Percentiles rank a stretch among this genome's conserved stretches.
Evolutionary conservation across 2,329 filamentous ascomycete genomes (phyloP).

Genomic region (Leptodontidium sp.): DNA sequence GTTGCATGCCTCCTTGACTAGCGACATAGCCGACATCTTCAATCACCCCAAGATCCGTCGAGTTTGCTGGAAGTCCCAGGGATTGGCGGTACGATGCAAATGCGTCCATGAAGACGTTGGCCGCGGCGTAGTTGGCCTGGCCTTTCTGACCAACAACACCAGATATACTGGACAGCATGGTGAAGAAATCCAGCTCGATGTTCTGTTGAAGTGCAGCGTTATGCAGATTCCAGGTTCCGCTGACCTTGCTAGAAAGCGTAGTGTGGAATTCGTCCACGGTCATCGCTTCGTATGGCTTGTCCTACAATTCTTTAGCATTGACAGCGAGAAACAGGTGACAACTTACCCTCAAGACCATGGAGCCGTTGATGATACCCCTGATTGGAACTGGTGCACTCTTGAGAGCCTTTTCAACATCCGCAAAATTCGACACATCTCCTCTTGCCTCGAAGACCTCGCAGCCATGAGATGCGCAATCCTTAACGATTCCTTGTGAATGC

Average conservation of each 20-base stretch:
- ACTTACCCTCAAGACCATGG: constrained; percentile 1
- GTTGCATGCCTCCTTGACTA: not conserved
- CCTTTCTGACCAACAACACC: constrained; percentile 42
- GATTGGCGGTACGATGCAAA: constrained; percentile 32
- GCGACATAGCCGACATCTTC: constrained; percentile 16
- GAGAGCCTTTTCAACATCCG: not conserved
- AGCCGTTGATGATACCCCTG: constrained; percentile 33
- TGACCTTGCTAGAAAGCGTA: constrained; percentile 59
- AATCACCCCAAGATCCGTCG: constrained; percentile 6
- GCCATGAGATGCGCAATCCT: constrained; percentile 1
- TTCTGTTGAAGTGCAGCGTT: constrained; percentile 18
- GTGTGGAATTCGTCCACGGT: constrained; percentile 28
- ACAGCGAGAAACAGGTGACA: too few species aligned
- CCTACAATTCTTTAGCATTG: too few species aligned
- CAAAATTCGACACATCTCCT: constrained; percentile 16
- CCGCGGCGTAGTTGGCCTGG: constrained; percentile 27
- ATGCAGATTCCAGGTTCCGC: constrained; percentile 63
- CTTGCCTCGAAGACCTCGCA: constrained; percentile 9
- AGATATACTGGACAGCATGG: constrained; percentile 48
- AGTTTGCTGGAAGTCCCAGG: constrained; percentile 36
- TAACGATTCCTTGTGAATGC: constrained; percentile 4
- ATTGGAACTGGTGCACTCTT: constrained; percentile 24
- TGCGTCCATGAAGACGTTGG: constrained; percentile 28
- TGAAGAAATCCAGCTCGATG: constrained; percentile 49
- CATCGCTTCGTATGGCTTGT: too few species aligned